Percentiles rank a stretch among this genome's conserved stretches.
phyloP scores from a whole-genome alignment of 1,284 basidiomycete species.

The Malassezia obtusa region DNA sequence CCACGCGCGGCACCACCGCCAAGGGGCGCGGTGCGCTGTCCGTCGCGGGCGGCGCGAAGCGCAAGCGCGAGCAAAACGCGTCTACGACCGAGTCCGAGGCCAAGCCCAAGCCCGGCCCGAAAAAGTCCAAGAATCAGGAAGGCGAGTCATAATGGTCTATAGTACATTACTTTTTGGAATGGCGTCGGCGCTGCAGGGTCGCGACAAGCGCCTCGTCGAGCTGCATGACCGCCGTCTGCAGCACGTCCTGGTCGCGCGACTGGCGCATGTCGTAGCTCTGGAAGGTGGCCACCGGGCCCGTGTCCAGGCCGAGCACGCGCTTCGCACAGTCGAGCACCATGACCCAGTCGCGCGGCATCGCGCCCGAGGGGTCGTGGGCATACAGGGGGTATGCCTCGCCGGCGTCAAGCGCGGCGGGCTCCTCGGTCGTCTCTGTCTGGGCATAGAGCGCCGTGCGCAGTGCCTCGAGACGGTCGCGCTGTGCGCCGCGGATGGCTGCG shows the following conservation, averaged over 20 bases:
- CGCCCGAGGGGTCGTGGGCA: constrained; percentile 7
- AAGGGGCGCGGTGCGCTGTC: constrained; percentile 6
- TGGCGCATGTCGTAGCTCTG: not conserved
- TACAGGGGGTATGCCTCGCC: constrained; percentile 14
- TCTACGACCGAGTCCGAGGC: not conserved
- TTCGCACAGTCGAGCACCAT: constrained; percentile 6
- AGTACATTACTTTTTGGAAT: not conserved
- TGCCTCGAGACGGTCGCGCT: not conserved
- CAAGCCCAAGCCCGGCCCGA: constrained; percentile 6
- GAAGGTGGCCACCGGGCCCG: not conserved
- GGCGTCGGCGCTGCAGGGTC: not conserved
- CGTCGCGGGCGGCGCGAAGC: constrained; percentile 11
- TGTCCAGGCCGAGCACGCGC: constrained; percentile 9
- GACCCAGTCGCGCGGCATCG: not conserved
- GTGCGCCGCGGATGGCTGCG: not conserved
- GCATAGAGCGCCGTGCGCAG: not conserved
- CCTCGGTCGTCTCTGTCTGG: too few species aligned
- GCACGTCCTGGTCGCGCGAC: constrained; percentile 6
- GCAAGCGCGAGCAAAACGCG: constrained; percentile 13
- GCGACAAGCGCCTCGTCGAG: constrained; percentile 13
- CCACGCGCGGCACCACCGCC: not conserved
- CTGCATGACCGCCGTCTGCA: constrained; percentile 10
- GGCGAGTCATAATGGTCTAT: not conserved
- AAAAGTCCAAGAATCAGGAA: constrained; percentile 10
- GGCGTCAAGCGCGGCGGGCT: not conserved